Percentiles rank a stretch among this genome's conserved stretches.
phyloP scores from a whole-genome alignment of 805 yeast species.

The Yarrowia osloensis region DNA sequence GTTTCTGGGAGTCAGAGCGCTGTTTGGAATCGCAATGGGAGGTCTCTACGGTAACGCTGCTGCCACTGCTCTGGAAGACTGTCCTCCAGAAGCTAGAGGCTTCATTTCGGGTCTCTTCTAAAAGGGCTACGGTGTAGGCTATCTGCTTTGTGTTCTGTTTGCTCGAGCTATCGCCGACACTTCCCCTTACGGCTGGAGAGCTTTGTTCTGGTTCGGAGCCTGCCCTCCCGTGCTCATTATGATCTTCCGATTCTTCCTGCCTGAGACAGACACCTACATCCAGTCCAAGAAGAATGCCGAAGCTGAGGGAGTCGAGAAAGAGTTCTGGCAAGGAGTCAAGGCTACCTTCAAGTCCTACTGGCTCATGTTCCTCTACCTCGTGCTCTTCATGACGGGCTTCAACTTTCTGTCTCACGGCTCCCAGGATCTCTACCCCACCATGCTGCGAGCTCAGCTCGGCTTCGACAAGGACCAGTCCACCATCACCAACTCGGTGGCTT shows the following conservation, averaged over 20 bases:
- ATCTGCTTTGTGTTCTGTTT: conserved; percentile 63
- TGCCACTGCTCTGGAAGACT: conserved; percentile 67
- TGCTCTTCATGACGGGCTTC: conserved; percentile 64
- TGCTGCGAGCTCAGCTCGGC: conserved; percentile 55
- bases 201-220: conserved; percentile 72
- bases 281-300: conserved; percentile 34
- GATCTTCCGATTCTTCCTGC: conserved; percentile 57
- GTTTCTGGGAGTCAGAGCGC: conserved; percentile 62
- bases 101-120: conserved; percentile 69
- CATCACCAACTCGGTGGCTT: conserved; percentile 62
- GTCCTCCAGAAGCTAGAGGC: conserved; percentile 61
- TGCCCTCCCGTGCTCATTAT: conserved; percentile 64
- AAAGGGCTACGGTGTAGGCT: conserved; percentile 78
- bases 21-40: conserved; percentile 72
- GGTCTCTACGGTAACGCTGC: conserved; percentile 67
- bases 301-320: conserved; percentile 4
- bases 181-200: conserved; percentile 62
- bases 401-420: conserved; percentile 73
- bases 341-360: conserved; percentile 51
- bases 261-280: conserved; percentile 60
- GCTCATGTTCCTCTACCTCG: conserved; percentile 58
- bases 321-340: neutral
- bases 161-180: conserved; percentile 58
- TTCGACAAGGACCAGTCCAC: conserved; percentile 53
- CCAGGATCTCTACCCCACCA: conserved; percentile 70